Percentiles rank a stretch among this genome's conserved stretches.
phyloP scores from a whole-genome alignment of 805 yeast species.

The Metschnikowia anglica region DNA sequence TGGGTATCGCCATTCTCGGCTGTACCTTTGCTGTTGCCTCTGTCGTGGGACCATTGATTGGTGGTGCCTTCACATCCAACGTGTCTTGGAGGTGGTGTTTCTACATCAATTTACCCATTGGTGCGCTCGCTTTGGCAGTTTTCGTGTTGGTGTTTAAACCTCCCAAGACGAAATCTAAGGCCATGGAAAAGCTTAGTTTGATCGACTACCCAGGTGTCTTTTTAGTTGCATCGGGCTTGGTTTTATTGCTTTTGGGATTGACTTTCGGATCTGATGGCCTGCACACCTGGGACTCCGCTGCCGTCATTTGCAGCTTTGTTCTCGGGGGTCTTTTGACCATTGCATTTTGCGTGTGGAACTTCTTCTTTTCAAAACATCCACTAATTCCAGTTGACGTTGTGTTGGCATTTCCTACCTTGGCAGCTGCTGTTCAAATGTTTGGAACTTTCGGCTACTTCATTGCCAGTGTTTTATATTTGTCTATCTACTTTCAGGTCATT shows the following conservation, averaged over 20 bases:
- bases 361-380: slow-evolving; percentile 19
- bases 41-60: slow-evolving; percentile 28
- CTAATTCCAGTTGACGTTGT: slow-evolving; percentile 21
- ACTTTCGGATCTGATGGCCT: slow-evolving; percentile 25
- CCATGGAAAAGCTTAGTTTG: slow-evolving; percentile 18
- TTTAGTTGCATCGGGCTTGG: slow-evolving; percentile 23
- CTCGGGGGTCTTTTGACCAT: slow-evolving; percentile 22
- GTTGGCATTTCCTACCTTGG: slow-evolving; percentile 15
- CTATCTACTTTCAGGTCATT: slow-evolving; percentile 53
- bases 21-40: slow-evolving; percentile 25
- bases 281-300: slow-evolving; percentile 25
- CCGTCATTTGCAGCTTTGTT: slow-evolving; percentile 25
- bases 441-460: slow-evolving; percentile 24
- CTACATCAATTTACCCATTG: slow-evolving; percentile 29
- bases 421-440: slow-evolving; percentile 16
- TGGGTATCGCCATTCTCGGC: slow-evolving; percentile 24
- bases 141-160: slow-evolving; percentile 24
- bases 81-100: slow-evolving; percentile 32
- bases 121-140: slow-evolving; percentile 22
- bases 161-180: slow-evolving; percentile 17
- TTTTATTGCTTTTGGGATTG: slow-evolving; percentile 25
- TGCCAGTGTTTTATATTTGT: slow-evolving; percentile 27
- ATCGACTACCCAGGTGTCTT: slow-evolving; percentile 25
- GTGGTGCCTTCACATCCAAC: slow-evolving; percentile 27
- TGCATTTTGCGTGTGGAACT: slow-evolving; percentile 23